Base-by-base conservation (phyloP, 2,329 filamentous ascomycete genomes). In the Fusarium veterinarium region DNA sequence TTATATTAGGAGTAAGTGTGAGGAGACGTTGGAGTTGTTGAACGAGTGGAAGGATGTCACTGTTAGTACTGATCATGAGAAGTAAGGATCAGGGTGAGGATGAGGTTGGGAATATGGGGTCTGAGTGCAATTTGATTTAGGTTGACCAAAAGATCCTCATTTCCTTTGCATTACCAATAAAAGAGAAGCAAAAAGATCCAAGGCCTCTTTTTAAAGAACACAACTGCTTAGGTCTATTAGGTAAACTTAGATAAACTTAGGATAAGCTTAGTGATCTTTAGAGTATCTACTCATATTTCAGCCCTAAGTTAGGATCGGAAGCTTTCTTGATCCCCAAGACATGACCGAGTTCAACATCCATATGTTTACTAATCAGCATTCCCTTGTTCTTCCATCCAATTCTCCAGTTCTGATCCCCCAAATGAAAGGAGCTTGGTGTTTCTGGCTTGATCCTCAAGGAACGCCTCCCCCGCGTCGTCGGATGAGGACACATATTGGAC, bases 41-140 rank as follows among this genome's bases (percentile, higher is more conserved):
- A 79, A 86, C 42, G 85, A 87, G 64, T 90, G 87, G 87, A 83
- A 84, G 73, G 72, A 77, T 16, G 71, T 79, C 5, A 58, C 72
- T 25, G 25, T 68, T 4, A 79, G 76, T 31, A 81, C 80, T 0
- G 77, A 78, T 30, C 28, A 74, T 12, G 37, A 51, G 5, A 55
- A 72, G 25, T 72, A n/a, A 33, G 17, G 23, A 9, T 25, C 23
- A 25, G 23, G 23, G 23, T 1, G 13, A 25, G 1, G 38, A n/a
- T 7, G 28, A 40, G 23, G 23, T 25, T 25, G 23, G 23, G 23
- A 25, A 25, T 25, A 38, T 23, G 19, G 23, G 17, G 7, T 19
- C 12, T 14, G 12, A 42, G 23, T 30, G 42, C 19, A 25, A 4
- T 19, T 37, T 37, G 35, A 19, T 25, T 23, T 25, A 25, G 23